Evolutionary conservation across 2,329 filamentous ascomycete genomes (phyloP).

Genomic region (Aspergillus sojae): DNA sequence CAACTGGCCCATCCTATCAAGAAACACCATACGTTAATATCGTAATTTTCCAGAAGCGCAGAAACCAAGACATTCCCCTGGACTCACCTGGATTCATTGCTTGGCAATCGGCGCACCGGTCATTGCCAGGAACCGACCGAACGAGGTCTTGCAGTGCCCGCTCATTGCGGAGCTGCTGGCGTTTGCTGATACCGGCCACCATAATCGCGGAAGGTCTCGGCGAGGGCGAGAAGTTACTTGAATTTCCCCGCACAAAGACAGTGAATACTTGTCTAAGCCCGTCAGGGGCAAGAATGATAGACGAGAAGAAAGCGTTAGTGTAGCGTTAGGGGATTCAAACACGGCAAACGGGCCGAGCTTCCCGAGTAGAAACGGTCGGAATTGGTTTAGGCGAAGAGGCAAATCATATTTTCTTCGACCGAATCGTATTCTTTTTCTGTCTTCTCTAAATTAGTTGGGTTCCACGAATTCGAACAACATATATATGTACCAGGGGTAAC

Average conservation of each 20-base stretch:
- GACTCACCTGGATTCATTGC: conserved; percentile 84
- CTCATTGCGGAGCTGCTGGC: conserved; percentile 97
- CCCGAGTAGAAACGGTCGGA: conserved; percentile 12
- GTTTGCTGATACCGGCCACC: conserved; percentile 82
- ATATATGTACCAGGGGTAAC: conserved; percentile 5
- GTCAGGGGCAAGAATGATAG: conserved; percentile 15
- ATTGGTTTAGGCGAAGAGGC: conserved; percentile 13
- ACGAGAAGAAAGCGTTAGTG: conserved; percentile 17
- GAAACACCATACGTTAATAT: conserved; percentile 10
- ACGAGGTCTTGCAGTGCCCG: conserved; percentile 87
- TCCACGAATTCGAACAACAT: conserved; percentile 16
- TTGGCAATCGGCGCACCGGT: conserved; percentile 89
- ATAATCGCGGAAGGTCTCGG: conserved; percentile 49
- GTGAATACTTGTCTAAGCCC: neutral
- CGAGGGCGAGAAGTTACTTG: neutral
- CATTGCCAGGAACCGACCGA: conserved; percentile 81
- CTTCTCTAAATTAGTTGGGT: neutral
- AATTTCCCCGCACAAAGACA: conserved; percentile 1
- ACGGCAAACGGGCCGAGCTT: conserved; percentile 20
- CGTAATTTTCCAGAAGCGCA: neutral
- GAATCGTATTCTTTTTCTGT: neutral
- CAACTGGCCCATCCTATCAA: conserved; percentile 86
- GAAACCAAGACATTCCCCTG: neutral
- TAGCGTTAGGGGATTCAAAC: conserved; percentile 12
- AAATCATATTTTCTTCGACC: conserved; percentile 22